These are phyloP conservation scores for Neotropicomus parvogracilis DNA, from an alignment of 1,284 basidiomycete genomes.

Conservation along the genomic window DNA sequence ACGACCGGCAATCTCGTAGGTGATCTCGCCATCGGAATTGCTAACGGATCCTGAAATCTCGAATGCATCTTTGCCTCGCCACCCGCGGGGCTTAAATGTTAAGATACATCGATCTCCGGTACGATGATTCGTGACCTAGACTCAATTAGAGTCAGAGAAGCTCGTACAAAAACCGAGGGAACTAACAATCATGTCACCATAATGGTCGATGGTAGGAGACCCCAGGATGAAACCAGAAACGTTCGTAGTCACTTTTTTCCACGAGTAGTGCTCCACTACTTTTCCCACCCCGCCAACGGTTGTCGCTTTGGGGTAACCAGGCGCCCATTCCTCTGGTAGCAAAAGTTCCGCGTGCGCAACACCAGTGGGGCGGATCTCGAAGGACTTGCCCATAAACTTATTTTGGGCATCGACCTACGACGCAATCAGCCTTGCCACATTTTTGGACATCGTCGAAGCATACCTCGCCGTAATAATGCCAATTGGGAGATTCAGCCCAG, in stretches of 20 bases:
- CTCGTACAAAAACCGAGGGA: not conserved
- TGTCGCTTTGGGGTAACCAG: constrained; percentile 53
- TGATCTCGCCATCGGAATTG: constrained; percentile 62
- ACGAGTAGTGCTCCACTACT: constrained; percentile 82
- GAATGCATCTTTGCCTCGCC: constrained; percentile 88
- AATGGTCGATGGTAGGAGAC: constrained; percentile 93
- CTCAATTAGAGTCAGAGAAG: not conserved
- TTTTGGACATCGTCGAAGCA: not conserved
- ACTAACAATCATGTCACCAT: constrained; percentile 89
- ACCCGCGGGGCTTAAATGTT: constrained; percentile 95
- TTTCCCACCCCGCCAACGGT: constrained; percentile 42
- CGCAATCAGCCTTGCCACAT: constrained; percentile 1
- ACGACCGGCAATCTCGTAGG: constrained; percentile 90
- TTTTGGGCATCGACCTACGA: constrained; percentile 84
- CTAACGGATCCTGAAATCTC: constrained; percentile 89
- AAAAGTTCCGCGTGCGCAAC: constrained; percentile 87
- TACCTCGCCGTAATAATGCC: constrained; percentile 92
- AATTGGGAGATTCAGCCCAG: constrained; percentile 85
- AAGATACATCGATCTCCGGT: constrained; percentile 88
- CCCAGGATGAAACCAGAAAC: constrained; percentile 94
- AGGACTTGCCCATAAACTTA: constrained; percentile 94
- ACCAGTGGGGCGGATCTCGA: constrained; percentile 95
- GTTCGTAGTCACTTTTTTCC: constrained; percentile 95
- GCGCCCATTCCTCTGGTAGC: constrained; percentile 65
- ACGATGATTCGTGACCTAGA: constrained; percentile 83